phyloP scores from a whole-genome alignment of 2,329 filamentous ascomycete genomes.

The Aspergillus latus region DNA sequence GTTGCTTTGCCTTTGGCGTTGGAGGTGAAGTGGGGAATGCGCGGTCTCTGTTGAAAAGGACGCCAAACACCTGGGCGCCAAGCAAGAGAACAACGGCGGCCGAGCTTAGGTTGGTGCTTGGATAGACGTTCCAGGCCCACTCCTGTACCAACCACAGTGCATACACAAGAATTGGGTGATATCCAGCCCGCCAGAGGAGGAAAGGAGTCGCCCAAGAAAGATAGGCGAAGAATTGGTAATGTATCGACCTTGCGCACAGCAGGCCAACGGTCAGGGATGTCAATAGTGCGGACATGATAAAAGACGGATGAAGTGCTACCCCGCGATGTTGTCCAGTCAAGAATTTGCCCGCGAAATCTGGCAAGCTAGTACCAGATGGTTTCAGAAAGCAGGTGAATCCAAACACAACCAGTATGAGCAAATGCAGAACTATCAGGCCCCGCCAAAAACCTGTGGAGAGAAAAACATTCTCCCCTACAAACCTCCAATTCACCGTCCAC shows the following conservation, averaged over 20 bases:
- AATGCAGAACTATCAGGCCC: constrained; percentile 65
- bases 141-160: constrained; percentile 76
- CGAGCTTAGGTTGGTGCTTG: constrained; percentile 70
- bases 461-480: constrained; percentile 81
- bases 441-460: constrained; percentile 69
- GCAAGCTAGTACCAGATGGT: constrained; percentile 61
- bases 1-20: constrained; percentile 24
- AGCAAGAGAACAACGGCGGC: constrained; percentile 69
- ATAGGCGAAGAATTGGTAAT: constrained; percentile 96
- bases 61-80: constrained; percentile 62
- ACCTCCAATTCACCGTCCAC: constrained; percentile 99
- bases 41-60: constrained; percentile 51
- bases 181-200: constrained; percentile 75
- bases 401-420: constrained; percentile 65
- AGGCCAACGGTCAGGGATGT: constrained; percentile 76
- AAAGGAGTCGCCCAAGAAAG: constrained; percentile 86
- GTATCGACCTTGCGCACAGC: constrained; percentile 81
- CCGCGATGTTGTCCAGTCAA: constrained; percentile 57
- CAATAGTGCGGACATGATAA: constrained; percentile 74
- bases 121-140: constrained; percentile 92
- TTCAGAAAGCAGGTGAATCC: constrained; percentile 68
- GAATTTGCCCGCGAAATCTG: constrained; percentile 54
- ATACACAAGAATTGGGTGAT: constrained; percentile 67
- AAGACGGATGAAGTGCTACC: constrained; percentile 64
- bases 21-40: constrained; percentile 22